phyloP scores from a whole-genome alignment of 2,329 filamentous ascomycete species.

The Fonsecaea multimorphosa region DNA sequence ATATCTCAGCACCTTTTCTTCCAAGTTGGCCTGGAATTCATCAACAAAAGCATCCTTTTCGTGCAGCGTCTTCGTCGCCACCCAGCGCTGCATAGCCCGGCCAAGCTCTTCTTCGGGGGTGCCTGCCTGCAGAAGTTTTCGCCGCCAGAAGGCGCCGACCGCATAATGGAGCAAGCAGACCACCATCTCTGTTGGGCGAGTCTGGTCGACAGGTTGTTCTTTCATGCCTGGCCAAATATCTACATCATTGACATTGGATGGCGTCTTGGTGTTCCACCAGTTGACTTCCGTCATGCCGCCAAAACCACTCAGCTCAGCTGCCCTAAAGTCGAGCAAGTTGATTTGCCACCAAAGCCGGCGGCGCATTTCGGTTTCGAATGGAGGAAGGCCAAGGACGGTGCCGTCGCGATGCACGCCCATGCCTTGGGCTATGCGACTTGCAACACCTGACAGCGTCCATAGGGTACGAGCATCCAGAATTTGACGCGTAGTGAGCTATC shows the following conservation, averaged over 20 bases:
- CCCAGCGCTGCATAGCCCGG: conserved; percentile 24
- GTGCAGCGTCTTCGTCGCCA: conserved; percentile 40
- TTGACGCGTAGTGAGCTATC: conserved; percentile 45
- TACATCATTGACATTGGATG: conserved; percentile 53
- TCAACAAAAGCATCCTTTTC: conserved; percentile 46
- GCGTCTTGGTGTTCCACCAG: conserved; percentile 52
- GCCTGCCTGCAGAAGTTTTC: conserved; percentile 11
- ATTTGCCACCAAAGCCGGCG: conserved; percentile 47
- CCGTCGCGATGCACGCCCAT: conserved; percentile 53
- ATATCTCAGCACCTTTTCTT: conserved; percentile 60
- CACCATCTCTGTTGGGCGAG: conserved; percentile 54
- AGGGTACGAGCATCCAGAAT: conserved; percentile 49
- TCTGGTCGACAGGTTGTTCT: conserved; percentile 40
- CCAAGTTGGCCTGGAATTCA: conserved; percentile 56
- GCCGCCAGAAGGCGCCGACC: conserved; percentile 60
- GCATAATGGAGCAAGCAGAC: conserved; percentile 66
- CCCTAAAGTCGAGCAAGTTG: conserved; percentile 53
- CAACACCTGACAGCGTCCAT: conserved; percentile 51
- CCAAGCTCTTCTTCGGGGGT: conserved; percentile 6
- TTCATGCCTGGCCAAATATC: conserved; percentile 51
- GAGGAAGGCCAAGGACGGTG: conserved; percentile 51
- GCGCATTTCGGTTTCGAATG: conserved; percentile 55
- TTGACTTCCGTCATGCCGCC: conserved; percentile 6
- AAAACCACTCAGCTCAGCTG: conserved; percentile 41
- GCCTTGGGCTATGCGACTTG: conserved; percentile 48